phyloP scores from a whole-genome alignment of 2,329 filamentous ascomycete genomes.

The Sarocladiaceae sp. region DNA sequence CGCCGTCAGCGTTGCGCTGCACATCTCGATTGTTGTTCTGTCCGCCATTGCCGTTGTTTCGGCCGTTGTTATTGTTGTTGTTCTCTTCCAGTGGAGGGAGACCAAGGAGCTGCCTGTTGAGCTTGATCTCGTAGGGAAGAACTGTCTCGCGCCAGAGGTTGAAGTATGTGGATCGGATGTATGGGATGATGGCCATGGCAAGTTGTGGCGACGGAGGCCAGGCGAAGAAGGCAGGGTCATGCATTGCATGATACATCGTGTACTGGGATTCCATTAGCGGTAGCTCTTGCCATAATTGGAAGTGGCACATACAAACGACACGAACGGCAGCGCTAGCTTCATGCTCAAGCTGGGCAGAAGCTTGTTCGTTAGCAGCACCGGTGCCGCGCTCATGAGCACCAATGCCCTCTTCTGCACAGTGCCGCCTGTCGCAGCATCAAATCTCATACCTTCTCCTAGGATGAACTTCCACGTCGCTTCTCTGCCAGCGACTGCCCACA shows the following conservation, averaged over 20 bases:
- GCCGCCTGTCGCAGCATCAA: constrained; percentile 19
- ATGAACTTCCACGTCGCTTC: constrained; percentile 39
- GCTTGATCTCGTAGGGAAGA: constrained; percentile 40
- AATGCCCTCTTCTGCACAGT: constrained; percentile 16
- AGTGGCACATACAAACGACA: constrained; percentile 32
- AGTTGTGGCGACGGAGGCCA: constrained; percentile 53
- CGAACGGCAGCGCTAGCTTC: constrained; percentile 36
- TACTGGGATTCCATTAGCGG: constrained; percentile 33
- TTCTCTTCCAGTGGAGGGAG: constrained; percentile 25
- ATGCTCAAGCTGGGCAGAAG: constrained; percentile 38
- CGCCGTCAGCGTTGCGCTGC: constrained; percentile 22
- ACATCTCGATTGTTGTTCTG: constrained; percentile 16
- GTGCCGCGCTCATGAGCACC: constrained; percentile 41
- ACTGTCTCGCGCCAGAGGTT: constrained; percentile 43
- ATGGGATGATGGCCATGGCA: constrained; percentile 46
- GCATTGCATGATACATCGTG: constrained; percentile 39
- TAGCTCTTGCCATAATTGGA: not conserved
- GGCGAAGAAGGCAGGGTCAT: constrained; percentile 38
- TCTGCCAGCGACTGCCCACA: constrained; percentile 49
- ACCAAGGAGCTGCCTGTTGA: constrained; percentile 43
- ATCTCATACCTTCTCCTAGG: constrained; percentile 26
- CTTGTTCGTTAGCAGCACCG: constrained; percentile 39
- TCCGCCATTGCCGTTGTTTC: constrained; percentile 11
- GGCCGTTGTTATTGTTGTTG: constrained; percentile 11
- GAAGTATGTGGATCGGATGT: constrained; percentile 39